Base-by-base conservation (phyloP, 768 basidiomycete species). In the Rubroboletus satanas region DNA sequence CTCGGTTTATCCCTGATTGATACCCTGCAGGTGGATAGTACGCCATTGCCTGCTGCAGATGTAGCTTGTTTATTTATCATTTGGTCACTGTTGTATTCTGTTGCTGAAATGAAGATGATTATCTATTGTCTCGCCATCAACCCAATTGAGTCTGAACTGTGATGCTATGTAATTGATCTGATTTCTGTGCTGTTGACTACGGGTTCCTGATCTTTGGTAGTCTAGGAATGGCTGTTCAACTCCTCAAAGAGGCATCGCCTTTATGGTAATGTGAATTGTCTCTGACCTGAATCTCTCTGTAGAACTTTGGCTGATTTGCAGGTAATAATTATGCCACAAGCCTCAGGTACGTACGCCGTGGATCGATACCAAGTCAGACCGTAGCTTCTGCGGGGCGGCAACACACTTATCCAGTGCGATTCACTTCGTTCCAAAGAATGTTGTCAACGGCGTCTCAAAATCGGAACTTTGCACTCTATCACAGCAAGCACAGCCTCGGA, bases 401-500 rank as follows among this genome's bases (percentile, higher is more conserved):
- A 28, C 32, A 26, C 6, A 32, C 5, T 23, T 36, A 21, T 14
- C 23, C 7, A 29, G 17, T 28, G 33, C 6, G 18, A 29, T 31
- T 41, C 38, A 11, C 17, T 31, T 33, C 31, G 14, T 44, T 53
- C 29, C 43, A 23, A 41, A n/a, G 43, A 31, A 41, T 15, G 37
- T 42, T 28, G 35, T 32, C 44, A 39, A 51, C 43, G 42, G 46
- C 21, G 45, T 49, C 54, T 49, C 52, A 2, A 29, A 45, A 43
- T 26, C 21, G 36, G 32, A 32, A 8, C 18, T 15, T 35, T 46
- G 8, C 35, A 35, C 15, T 52, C 18, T 46, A 41, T 38, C 51
- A 62, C 44, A 52, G 38, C 28, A 31, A 17, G 28, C 49, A 62
- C 39, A 56, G 59, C 61, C 51, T 23, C 21, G 7, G 4, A 1